Percentiles rank a stretch among this genome's conserved stretches.
phyloP scores from a whole-genome alignment of 371 early-diverging fungal species.

The Apophysomyces ossiformis region DNA sequence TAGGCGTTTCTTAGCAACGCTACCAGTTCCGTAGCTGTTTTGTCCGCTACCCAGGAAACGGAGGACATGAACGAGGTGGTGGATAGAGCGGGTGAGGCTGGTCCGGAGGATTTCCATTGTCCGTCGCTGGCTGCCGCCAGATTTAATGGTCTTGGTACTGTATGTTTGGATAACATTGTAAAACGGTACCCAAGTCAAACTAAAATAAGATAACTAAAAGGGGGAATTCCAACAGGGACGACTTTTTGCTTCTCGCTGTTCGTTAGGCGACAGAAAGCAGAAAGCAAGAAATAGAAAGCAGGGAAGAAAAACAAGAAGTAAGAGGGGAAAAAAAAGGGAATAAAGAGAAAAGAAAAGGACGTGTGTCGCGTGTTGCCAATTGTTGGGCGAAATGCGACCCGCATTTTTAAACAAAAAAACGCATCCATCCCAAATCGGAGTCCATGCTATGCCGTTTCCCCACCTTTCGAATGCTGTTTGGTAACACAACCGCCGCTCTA shows the following conservation, averaged over 20 bases:
- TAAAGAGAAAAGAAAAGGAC: slow-evolving; percentile 9
- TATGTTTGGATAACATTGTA: slow-evolving; percentile 10
- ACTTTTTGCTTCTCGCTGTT: neutral
- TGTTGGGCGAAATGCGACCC: slow-evolving; percentile 14
- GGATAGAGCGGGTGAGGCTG: slow-evolving; percentile 22
- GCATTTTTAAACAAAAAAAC: slow-evolving; percentile 16
- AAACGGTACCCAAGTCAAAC: slow-evolving; percentile 7
- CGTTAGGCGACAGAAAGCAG: too few relatives aligned
- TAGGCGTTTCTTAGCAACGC: slow-evolving; percentile 27
- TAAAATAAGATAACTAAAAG: slow-evolving; percentile 2
- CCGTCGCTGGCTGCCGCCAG: slow-evolving; percentile 1
- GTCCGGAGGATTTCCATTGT: slow-evolving; percentile 14
- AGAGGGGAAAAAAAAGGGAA: slow-evolving; percentile 13
- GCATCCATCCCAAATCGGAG: slow-evolving; percentile 13
- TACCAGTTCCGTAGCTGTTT: slow-evolving; percentile 28
- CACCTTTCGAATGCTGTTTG: neutral
- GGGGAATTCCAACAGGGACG: neutral
- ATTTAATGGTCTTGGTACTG: slow-evolving; percentile 1
- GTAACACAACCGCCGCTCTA: slow-evolving; percentile 11
- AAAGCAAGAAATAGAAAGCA: neutral
- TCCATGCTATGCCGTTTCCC: slow-evolving; percentile 11
- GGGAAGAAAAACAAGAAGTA: slow-evolving; percentile 6
- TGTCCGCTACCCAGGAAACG: slow-evolving; percentile 24
- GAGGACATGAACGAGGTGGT: slow-evolving; percentile 25
- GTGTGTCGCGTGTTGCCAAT: slow-evolving; percentile 12